phyloP scores from a whole-genome alignment of 768 basidiomycete genomes.

The Panellus pusillus region DNA sequence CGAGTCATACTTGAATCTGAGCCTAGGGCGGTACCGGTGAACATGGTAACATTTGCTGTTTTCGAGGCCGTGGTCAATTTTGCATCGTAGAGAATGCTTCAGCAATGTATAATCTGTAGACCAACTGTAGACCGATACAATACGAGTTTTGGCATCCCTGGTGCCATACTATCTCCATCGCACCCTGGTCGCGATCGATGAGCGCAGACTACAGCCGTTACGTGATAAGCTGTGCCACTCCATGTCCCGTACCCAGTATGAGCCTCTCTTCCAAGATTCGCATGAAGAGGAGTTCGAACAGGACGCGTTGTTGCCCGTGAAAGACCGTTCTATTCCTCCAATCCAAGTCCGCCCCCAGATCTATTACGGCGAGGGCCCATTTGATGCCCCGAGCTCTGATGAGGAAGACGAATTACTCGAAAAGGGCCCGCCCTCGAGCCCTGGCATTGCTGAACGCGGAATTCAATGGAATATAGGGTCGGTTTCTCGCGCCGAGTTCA shows the following conservation, averaged over 20 bases:
- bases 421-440: slow-evolving; percentile 36
- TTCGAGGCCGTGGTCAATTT: slow-evolving; percentile 61
- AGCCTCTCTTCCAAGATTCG: slow-evolving; percentile 17
- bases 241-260: slow-evolving; percentile 21
- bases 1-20: background rate
- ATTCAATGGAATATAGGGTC: slow-evolving; percentile 4
- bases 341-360: slow-evolving; percentile 28
- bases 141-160: no score
- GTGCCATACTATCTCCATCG: no score
- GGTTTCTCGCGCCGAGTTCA: background rate
- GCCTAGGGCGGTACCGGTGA: slow-evolving; percentile 79
- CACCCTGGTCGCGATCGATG: no score
- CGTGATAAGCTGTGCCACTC: background rate
- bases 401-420: slow-evolving; percentile 62
- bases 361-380: slow-evolving; percentile 78
- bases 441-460: slow-evolving; percentile 29
- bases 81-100: background rate
- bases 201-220: no score
- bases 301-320: slow-evolving; percentile 3
- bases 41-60: slow-evolving; percentile 77
- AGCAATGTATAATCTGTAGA: no score
- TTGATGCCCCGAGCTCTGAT: slow-evolving; percentile 78
- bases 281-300: slow-evolving; percentile 15
- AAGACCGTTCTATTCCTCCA: slow-evolving; percentile 10
- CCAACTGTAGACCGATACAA: no score